These are phyloP conservation scores for Backusella sp. DNA, from an alignment of 192 early-diverging fungal species.

Conservation along the genomic window DNA sequence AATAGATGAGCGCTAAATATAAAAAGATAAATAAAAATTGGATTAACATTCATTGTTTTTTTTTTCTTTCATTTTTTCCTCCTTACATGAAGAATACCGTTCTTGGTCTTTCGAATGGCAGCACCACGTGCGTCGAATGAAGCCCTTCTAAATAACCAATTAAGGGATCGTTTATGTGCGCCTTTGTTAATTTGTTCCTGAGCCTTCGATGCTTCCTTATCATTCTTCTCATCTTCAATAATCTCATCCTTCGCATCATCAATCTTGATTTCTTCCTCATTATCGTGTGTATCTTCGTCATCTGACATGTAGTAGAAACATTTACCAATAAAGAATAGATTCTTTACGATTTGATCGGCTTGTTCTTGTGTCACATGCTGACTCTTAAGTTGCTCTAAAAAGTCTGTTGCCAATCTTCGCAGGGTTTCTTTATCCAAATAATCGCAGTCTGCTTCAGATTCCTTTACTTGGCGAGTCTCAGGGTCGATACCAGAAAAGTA, in stretches of 20 bases:
- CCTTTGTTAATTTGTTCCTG: slow-evolving; percentile 16
- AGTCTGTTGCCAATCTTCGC: slow-evolving; percentile 48
- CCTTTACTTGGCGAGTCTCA: slow-evolving; percentile 26
- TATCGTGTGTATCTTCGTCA: slow-evolving; percentile 31
- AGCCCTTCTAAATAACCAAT: slow-evolving; percentile 60
- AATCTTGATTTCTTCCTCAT: slow-evolving; percentile 41
- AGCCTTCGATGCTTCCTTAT: slow-evolving; percentile 21
- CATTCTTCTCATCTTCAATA: slow-evolving; percentile 30
- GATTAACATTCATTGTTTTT: background rate
- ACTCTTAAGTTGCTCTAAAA: slow-evolving; percentile 68
- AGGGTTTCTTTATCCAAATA: slow-evolving; percentile 44
- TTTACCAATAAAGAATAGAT: slow-evolving; percentile 89
- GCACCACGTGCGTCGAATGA: slow-evolving; percentile 67
- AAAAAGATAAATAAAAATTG: slow-evolving; percentile 20
- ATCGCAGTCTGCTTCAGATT: slow-evolving; percentile 26
- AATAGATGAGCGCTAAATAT: slow-evolving; percentile 67
- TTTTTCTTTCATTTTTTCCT: slow-evolving; percentile 38
- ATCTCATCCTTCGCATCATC: slow-evolving; percentile 41
- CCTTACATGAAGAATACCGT: slow-evolving; percentile 43
- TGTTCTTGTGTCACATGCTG: slow-evolving; percentile 69
- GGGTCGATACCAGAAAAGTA: slow-evolving; percentile 75
- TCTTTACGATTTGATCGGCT: slow-evolving; percentile 89
- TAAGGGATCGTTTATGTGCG: slow-evolving; percentile 40
- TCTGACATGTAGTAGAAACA: slow-evolving; percentile 55
- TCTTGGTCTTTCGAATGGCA: slow-evolving; percentile 34